Evolutionary conservation across 805 yeast species (phyloP).

Genomic region (Phaffomyces antillensis): DNA sequence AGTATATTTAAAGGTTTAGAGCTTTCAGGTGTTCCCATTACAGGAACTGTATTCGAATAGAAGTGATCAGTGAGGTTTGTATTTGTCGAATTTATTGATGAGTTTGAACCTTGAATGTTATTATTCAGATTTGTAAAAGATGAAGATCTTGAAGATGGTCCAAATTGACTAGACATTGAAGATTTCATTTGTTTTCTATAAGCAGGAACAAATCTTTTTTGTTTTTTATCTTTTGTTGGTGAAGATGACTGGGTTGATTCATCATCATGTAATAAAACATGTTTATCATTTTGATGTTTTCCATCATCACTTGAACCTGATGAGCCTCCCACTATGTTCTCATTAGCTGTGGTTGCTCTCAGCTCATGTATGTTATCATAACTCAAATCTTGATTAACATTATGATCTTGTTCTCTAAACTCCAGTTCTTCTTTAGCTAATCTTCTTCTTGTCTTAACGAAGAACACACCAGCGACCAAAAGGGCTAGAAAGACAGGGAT

Average conservation of each 20-base stretch:
- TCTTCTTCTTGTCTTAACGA: conserved; percentile 32
- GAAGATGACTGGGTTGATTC: conserved; percentile 2
- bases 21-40: conserved; percentile 10
- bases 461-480: conserved; percentile 28
- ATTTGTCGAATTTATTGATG: conserved; percentile 20
- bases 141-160: conserved; percentile 17
- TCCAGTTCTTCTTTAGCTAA: conserved; percentile 31
- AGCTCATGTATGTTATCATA: conserved; percentile 25
- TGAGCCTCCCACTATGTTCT: conserved; percentile 1
- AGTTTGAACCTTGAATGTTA: conserved; percentile 16
- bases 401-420: conserved; percentile 24
- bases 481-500: conserved; percentile 38
- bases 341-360: conserved; percentile 8
- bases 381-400: conserved; percentile 29
- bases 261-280: background rate
- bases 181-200: conserved; percentile 29
- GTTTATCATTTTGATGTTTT: background rate
- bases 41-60: conserved; percentile 21
- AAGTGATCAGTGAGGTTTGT: conserved; percentile 22
- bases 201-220: conserved; percentile 29
- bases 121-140: conserved; percentile 16
- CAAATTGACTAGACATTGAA: conserved; percentile 14
- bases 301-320: conserved; percentile 7
- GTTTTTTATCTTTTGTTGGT: conserved; percentile 3
- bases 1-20: conserved; percentile 4